Percentiles rank a stretch among this genome's conserved stretches.
Evolutionary conservation across 768 basidiomycete species (phyloP).

Genomic region (Xerocomellus dryophilus): DNA sequence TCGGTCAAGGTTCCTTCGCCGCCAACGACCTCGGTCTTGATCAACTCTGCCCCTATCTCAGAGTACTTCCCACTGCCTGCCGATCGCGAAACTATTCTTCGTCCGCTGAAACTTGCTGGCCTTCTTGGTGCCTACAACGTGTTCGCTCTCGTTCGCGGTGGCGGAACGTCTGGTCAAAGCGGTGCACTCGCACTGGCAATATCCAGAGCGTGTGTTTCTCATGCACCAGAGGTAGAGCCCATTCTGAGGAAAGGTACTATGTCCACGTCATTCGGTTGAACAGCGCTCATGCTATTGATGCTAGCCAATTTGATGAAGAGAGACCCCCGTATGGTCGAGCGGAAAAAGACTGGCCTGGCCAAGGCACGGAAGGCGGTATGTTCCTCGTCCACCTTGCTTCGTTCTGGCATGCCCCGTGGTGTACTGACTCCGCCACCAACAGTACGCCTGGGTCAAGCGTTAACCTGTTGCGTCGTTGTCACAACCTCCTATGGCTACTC

Average conservation of each 20-base stretch:
- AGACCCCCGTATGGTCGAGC: slow-evolving; percentile 97
- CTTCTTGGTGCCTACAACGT: slow-evolving; percentile 81
- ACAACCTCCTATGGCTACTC: neutral
- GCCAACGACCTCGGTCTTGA: slow-evolving; percentile 63
- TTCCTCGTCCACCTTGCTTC: slow-evolving; percentile 16
- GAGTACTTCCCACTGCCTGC: slow-evolving; percentile 71
- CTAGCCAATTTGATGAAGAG: slow-evolving; percentile 82
- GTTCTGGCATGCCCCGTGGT: neutral
- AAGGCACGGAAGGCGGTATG: slow-evolving; percentile 91
- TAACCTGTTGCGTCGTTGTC: slow-evolving; percentile 36
- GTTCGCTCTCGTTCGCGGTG: slow-evolving; percentile 48
- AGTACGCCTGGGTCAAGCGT: slow-evolving; percentile 91
- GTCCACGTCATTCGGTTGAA: neutral
- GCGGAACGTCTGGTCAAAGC: too few relatives aligned
- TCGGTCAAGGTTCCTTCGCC: slow-evolving; percentile 32
- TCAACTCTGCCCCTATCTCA: slow-evolving; percentile 81
- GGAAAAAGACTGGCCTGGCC: slow-evolving; percentile 91
- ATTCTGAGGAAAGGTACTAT: slow-evolving; percentile 68
- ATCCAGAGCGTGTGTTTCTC: slow-evolving; percentile 68
- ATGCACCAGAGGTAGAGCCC: slow-evolving; percentile 54
- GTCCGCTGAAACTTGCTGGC: slow-evolving; percentile 82
- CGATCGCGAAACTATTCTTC: slow-evolving; percentile 78
- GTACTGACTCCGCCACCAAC: slow-evolving; percentile 14
- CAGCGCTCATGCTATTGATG: neutral
- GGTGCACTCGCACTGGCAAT: slow-evolving; percentile 61